A percentile compares a stretch with the other conserved stretches of the same genome.
Conservation (phyloP, 2,329 filamentous ascomycete genomes). For the Fusarium albosuccineum region DNA sequence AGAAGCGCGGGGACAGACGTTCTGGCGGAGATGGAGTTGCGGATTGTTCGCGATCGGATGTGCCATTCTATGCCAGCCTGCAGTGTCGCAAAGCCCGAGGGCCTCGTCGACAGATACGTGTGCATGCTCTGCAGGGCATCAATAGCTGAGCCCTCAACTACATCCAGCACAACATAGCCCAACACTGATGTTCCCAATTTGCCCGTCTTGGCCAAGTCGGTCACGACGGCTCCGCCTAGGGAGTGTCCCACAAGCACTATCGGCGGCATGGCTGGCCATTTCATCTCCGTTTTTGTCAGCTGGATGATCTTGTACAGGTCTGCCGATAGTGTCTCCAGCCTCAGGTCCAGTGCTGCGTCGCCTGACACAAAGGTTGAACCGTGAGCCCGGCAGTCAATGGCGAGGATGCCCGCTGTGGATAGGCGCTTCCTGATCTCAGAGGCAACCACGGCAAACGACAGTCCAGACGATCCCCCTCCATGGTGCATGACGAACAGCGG, state of each 20-base stretch:
- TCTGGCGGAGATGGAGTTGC: constrained; percentile 85
- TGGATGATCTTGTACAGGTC: constrained; percentile 80
- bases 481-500: constrained; percentile 95
- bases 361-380: constrained; percentile 73
- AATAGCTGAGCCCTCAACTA: constrained; percentile 96
- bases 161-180: constrained; percentile 91
- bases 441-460: constrained; percentile 89
- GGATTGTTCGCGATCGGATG: constrained; percentile 85
- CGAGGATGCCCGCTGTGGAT: constrained; percentile 85
- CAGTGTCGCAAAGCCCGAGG: constrained; percentile 80
- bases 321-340: constrained; percentile 76
- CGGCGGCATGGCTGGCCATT: constrained; percentile 80
- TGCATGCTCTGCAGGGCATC: constrained; percentile 96
- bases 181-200: constrained; percentile 77
- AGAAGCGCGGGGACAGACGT: constrained; percentile 89
- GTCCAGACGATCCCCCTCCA: constrained; percentile 90
- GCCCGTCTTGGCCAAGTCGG: constrained; percentile 79
- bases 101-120: constrained; percentile 86
- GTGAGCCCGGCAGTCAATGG: constrained; percentile 88
- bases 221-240: constrained; percentile 91
- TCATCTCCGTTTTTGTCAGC: constrained; percentile 75
- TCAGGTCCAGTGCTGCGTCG: constrained; percentile 69
- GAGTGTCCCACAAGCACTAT: constrained; percentile 91
- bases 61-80: constrained; percentile 94
- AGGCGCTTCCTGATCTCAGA: constrained; percentile 81